A percentile compares a stretch with the other conserved stretches of the same genome.
Evolutionary conservation across 2,329 filamentous ascomycete genomes (phyloP).

Genomic region (Aspergillus aculeatinus): DNA sequence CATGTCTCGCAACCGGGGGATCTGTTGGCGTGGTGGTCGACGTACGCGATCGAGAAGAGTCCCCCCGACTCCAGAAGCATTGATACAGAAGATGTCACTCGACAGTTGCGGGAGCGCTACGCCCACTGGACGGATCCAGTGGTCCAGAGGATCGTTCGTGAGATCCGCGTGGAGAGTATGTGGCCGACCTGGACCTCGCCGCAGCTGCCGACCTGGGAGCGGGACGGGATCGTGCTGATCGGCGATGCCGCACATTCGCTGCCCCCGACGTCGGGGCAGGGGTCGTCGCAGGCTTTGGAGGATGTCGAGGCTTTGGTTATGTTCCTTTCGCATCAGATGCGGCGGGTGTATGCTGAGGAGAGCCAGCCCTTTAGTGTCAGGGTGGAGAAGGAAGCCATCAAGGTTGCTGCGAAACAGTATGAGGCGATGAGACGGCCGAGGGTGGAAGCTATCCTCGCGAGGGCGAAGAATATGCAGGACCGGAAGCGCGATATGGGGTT

Average conservation of each 20-base stretch:
- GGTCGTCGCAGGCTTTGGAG: constrained; percentile 57
- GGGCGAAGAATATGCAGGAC: constrained; percentile 34
- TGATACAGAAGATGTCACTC: constrained; percentile 31
- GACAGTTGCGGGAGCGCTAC: constrained; percentile 44
- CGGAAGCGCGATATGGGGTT: constrained; percentile 36
- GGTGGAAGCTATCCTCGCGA: constrained; percentile 33
- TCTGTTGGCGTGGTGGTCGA: constrained; percentile 49
- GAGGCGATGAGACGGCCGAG: constrained; percentile 37
- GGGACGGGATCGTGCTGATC: constrained; percentile 51
- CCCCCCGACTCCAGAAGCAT: constrained; percentile 30
- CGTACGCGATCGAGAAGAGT: constrained; percentile 36
- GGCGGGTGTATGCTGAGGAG: no score
- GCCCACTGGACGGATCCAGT: constrained; percentile 48
- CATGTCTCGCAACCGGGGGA: constrained; percentile 31
- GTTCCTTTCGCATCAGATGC: constrained; percentile 28
- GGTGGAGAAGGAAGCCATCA: constrained; percentile 23
- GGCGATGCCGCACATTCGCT: constrained; percentile 61
- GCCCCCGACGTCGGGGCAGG: constrained; percentile 55
- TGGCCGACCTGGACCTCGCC: constrained; percentile 53
- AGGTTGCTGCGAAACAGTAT: constrained; percentile 32
- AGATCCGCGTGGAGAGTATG: constrained; percentile 43
- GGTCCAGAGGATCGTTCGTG: constrained; percentile 42
- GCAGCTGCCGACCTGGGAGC: constrained; percentile 49
- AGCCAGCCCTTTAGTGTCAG: not conserved
- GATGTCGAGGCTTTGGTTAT: constrained; percentile 52